Conservation (phyloP, 139 green algal species). For the Coelastrella sp. region DNA sequence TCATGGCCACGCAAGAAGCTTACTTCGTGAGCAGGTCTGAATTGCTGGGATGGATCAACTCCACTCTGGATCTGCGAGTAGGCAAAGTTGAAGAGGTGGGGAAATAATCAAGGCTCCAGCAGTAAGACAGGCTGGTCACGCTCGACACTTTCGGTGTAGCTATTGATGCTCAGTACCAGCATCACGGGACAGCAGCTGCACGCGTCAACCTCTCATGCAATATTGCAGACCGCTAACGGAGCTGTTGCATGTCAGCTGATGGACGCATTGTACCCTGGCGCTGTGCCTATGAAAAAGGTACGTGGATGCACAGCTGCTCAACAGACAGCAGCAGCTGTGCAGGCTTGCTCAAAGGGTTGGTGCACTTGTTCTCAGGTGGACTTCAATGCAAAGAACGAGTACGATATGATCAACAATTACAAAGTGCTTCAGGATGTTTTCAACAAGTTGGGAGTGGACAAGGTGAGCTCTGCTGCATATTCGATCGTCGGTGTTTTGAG, state of each 20-base stretch:
- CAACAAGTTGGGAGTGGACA: constrained; percentile 90
- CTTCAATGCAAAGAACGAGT: constrained; percentile 96
- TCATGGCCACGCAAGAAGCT: constrained; percentile 38
- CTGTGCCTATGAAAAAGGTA: constrained; percentile 92
- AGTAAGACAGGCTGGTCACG: background rate
- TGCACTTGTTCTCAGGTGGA: constrained; percentile 78
- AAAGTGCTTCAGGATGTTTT: constrained; percentile 97
- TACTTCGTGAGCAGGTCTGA: constrained; percentile 87
- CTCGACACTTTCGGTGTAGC: background rate
- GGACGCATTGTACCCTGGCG: constrained; percentile 87
- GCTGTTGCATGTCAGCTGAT: constrained; percentile 94
- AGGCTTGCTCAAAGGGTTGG: background rate
- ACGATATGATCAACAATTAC: constrained; percentile 97
- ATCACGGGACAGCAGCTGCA: background rate
- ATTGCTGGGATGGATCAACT: constrained; percentile 95
- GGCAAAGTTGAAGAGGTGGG: constrained; percentile 89
- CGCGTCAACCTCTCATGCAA: too few relatives aligned
- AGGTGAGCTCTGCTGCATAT: constrained; percentile 62
- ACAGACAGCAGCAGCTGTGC: background rate
- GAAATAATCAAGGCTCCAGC: too few relatives aligned
- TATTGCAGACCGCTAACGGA: constrained; percentile 76
- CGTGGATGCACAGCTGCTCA: background rate
- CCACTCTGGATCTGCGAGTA: constrained; percentile 81
- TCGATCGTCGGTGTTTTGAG: background rate
- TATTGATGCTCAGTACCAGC: background rate